These are phyloP conservation scores for Boletus sensibilis DNA, from an alignment of 768 basidiomycete species.

Conservation along the genomic window DNA sequence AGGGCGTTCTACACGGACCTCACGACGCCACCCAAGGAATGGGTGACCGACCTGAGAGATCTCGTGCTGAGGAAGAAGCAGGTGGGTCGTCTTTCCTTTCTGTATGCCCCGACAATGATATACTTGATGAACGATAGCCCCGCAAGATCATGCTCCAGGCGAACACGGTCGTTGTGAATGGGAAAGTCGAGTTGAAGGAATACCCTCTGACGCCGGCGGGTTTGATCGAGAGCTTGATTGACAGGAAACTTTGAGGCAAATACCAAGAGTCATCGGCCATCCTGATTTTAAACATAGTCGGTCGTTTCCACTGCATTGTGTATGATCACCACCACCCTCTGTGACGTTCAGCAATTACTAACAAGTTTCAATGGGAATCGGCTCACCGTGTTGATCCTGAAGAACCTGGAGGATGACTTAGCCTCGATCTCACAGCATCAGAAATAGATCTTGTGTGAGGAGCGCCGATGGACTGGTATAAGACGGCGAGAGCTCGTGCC, in stretches of 20 bases:
- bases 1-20: constrained; percentile 75
- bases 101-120: background rate
- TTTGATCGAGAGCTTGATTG: constrained; percentile 79
- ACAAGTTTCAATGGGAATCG: no score
- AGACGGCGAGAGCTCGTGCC: background rate
- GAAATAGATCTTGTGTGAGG: constrained; percentile 5
- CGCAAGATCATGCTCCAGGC: constrained; percentile 86
- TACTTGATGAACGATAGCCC: constrained; percentile 44
- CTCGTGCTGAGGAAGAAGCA: constrained; percentile 77
- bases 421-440: background rate
- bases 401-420: background rate
- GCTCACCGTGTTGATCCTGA: background rate
- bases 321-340: background rate
- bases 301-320: background rate
- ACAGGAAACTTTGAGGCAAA: constrained; percentile 49
- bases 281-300: background rate
- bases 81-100: constrained; percentile 41
- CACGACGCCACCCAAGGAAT: constrained; percentile 67
- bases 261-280: background rate
- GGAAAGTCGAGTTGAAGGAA: constrained; percentile 73
- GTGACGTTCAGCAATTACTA: background rate
- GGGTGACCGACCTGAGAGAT: constrained; percentile 76
- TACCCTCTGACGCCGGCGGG: constrained; percentile 74
- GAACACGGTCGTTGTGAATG: constrained; percentile 67
- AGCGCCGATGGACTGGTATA: background rate